Evolutionary conservation across 352 stramenopile species (phyloP), one percentile per base, ranked within the genome.

Genomic region (Pythium sp.): DNA sequence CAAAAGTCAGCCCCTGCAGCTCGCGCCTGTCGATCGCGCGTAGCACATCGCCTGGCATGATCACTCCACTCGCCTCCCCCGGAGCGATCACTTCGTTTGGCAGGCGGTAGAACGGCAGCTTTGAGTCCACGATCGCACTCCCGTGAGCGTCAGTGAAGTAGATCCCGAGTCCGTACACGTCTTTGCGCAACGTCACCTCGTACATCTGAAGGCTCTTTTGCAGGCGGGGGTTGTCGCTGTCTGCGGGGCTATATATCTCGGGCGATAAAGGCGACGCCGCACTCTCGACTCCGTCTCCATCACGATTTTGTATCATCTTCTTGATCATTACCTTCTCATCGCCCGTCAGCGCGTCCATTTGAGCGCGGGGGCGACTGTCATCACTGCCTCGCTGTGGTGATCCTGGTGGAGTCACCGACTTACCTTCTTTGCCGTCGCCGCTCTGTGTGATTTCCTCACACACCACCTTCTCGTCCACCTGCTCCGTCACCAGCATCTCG

Each of bases 21-120:
- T 75, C 66, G 4, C 54, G 69, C 15, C 72, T 70, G 55, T 89
- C 81, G 73, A 91, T 84, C 4, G 65, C 72, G 3, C 81, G 43
- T 6, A 93, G 77, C 15, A 79, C 38, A 60, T 93, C 85, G 3
- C 80, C 78, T 0, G 82, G 72, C 18, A 57, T 55, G 38, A 91
- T 90, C 30, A 68, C 56, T 4, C 74, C 75, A 26, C 81, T 84
- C n/a, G 78, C 78, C 68, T 93, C 85, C 34, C 85, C 85, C 6
- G 85, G 82, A 3, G 78, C 85, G 4, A 76, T 34, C 9, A 62
- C 62, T n/a, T 73, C 80, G 46, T 84, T 76, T 34, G 85, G 85
- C 1, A 91, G 74, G 2, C 80, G 81, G 53, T 92, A 93, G 65
- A 93, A 93, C 4, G 85, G 81, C 32, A 88, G 71, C 11, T 74